phyloP scores from a whole-genome alignment of 2,329 filamentous ascomycete species.

The Pseudomassariella vexata region DNA sequence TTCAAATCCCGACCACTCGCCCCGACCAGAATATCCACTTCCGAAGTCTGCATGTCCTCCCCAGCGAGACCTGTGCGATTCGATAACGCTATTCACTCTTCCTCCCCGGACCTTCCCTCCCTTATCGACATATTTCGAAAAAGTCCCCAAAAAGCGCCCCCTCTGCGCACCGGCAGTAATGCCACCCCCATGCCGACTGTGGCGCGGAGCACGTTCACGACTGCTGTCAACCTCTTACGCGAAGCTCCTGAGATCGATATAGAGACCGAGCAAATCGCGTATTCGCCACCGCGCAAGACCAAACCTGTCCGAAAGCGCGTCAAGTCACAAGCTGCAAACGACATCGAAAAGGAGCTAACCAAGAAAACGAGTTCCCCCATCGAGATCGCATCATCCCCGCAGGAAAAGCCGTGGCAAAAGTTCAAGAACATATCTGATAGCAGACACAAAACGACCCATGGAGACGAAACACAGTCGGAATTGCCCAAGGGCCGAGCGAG shows the following conservation, averaged over 20 bases:
- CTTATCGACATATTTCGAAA: constrained; percentile 41
- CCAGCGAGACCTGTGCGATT: constrained; percentile 15
- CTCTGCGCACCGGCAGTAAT: constrained; percentile 30
- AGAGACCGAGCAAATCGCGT: constrained; percentile 19
- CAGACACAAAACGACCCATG: constrained; percentile 8
- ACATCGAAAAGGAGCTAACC: constrained; percentile 10
- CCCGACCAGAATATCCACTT: constrained; percentile 22
- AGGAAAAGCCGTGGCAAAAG: constrained; percentile 31
- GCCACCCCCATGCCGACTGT: constrained; percentile 29
- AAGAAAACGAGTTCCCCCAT: constrained; percentile 7
- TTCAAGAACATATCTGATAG: too few relatives aligned
- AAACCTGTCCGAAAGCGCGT: constrained; percentile 12
- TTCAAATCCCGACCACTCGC: constrained; percentile 9
- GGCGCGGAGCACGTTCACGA: constrained; percentile 33
- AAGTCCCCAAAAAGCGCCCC: constrained; percentile 19
- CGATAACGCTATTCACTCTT: constrained; percentile 32
- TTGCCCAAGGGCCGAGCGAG: constrained; percentile 9
- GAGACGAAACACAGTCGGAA: constrained; percentile 8
- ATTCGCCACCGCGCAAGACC: constrained; percentile 15
- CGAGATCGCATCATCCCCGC: constrained; percentile 16
- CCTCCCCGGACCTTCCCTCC: constrained; percentile 51
- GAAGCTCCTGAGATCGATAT: constrained; percentile 25
- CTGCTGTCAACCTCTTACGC: constrained; percentile 31
- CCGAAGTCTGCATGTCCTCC: constrained; percentile 23
- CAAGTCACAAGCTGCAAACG: constrained; percentile 5